Base-by-base conservation (phyloP, 2,329 filamentous ascomycete species). In the Monosporascus sp. region DNA sequence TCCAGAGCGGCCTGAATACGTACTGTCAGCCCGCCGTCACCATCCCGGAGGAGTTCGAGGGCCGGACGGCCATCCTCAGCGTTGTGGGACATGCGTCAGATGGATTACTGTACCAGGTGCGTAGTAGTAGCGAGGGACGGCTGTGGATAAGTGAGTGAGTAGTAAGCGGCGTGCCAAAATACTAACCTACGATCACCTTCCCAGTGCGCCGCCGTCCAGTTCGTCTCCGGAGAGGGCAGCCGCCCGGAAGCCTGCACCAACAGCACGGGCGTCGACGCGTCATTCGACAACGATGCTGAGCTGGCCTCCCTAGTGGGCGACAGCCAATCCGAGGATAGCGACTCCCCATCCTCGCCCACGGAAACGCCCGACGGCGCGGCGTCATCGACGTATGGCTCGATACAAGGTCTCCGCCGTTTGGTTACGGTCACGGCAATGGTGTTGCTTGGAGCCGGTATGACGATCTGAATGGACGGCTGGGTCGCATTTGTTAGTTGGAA, bases 61-160 rank as follows among this genome's bases (percentile, higher is more conserved):
- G 82, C 38, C 71, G 78, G 63, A 77, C 77, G 66, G 83, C 81
- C 18, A 69, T 84, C 17, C 62, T 86, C 5, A 68, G 76, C 44
- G 66, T 85, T 31, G 75, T 80, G 0, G 74, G 72, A 22, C 70
- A 77, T 20, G 81, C 76, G 0, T 69, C 74, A 0, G 83, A 86
- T 54, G 83, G 83, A 3, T 56, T 79, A 17, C 67, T 84, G 6
- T 85, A 76, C 62, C 77, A 82, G 72, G 81, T 83, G 66, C 50
- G 71, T 34, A 14, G 9, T 14, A 34, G 11, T 5, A 34, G 31
- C 11, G 31, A 34, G 31, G 31, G 31, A 34, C 31, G 11, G 31
- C 4, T 14, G 31, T 34, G 31, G 31, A 34, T 11, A 11, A 34
- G 31, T 34, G 31, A 34, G 3, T 34, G 11, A 5, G 11, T 14